Evolutionary conservation across 2,329 filamentous ascomycete genomes (phyloP), one percentile per base, ranked within the genome.

Genomic region (Fusarium setosum): DNA sequence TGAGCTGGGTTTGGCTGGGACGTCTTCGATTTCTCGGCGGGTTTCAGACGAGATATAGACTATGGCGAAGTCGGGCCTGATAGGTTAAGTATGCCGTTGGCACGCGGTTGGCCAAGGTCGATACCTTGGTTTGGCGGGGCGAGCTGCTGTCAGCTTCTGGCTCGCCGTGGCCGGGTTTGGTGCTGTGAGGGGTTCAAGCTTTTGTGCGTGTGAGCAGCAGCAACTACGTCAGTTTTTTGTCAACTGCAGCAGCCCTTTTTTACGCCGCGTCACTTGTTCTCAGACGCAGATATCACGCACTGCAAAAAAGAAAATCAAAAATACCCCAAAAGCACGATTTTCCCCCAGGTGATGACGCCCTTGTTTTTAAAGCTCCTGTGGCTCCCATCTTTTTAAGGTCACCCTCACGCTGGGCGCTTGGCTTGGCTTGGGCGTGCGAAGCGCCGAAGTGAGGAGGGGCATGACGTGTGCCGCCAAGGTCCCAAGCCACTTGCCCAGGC

Each of bases 381-480:
- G 20, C 24, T 38, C 32, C 42, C 58, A 31, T 44, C 38, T 53
- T 56, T 65, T 65, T 51, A 61, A 68, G n/a, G 32, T 15, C 50
- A 54, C 54, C 48, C 31, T 55, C 41, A 29, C 26, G 47, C 55
- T 60, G 31, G 29, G 42, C 52, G 55, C 55, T 67, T n/a, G n/a
- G n/a, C n/a, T n/a, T n/a, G n/a, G n/a, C n/a, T n/a, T 65, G 60
- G 57, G 59, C 51, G 56, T 63, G 37, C 40, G 47, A 68, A 70
- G 65, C 65, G 67, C 63, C 59, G 63, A 66, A 63, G 45, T 68
- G 70, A 73, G n/a, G n/a, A n/a, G 67, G 65, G 69, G 65, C 70
- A 73, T 73, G 71, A 73, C 71, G 71, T 73, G 71, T 72, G 67
- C 67, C 53, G 71, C 71, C 71, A 73, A 73, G n/a, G 71, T 66